phyloP scores from a whole-genome alignment of 2,329 filamentous ascomycete species.

The Bipolaris zeicola region DNA sequence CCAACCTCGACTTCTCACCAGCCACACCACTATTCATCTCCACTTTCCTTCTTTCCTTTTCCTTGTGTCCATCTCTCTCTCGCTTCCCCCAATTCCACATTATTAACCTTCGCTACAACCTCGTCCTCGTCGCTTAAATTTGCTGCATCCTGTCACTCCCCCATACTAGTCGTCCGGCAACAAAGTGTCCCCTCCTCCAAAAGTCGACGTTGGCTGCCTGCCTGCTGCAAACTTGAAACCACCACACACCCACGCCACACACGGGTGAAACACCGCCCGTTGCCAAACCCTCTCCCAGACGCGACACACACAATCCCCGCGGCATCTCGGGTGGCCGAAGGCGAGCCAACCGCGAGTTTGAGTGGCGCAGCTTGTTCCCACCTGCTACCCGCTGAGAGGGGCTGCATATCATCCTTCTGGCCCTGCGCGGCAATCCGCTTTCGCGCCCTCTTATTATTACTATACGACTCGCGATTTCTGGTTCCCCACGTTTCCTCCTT shows the following conservation, averaged over 20 bases:
- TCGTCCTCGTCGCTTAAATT: no score
- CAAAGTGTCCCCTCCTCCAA: background rate
- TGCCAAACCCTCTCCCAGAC: slow-evolving; percentile 12
- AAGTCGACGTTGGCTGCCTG: background rate
- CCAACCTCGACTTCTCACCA: slow-evolving; percentile 24
- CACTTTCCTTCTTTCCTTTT: slow-evolving; percentile 3
- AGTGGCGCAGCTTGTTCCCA: slow-evolving; percentile 11
- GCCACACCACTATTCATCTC: slow-evolving; percentile 12
- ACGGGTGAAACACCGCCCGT: slow-evolving; percentile 15
- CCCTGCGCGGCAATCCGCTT: no score
- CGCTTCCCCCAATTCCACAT: no score
- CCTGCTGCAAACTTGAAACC: slow-evolving; percentile 11
- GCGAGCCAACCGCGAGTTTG: slow-evolving; percentile 2
- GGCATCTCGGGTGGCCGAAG: slow-evolving; percentile 20
- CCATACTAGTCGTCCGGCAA: background rate
- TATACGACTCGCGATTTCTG: slow-evolving; percentile 4
- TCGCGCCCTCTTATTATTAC: background rate
- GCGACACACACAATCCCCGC: slow-evolving; percentile 25
- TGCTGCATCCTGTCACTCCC: no score
- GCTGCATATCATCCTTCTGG: slow-evolving; percentile 1
- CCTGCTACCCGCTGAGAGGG: slow-evolving; percentile 3
- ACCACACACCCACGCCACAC: slow-evolving; percentile 6
- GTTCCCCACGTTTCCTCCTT: background rate
- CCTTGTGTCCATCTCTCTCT: no score
- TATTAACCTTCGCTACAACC: no score